Evolutionary conservation across 2,329 filamentous ascomycete genomes (phyloP).

Genomic region (Herpotrichia juniperi): DNA sequence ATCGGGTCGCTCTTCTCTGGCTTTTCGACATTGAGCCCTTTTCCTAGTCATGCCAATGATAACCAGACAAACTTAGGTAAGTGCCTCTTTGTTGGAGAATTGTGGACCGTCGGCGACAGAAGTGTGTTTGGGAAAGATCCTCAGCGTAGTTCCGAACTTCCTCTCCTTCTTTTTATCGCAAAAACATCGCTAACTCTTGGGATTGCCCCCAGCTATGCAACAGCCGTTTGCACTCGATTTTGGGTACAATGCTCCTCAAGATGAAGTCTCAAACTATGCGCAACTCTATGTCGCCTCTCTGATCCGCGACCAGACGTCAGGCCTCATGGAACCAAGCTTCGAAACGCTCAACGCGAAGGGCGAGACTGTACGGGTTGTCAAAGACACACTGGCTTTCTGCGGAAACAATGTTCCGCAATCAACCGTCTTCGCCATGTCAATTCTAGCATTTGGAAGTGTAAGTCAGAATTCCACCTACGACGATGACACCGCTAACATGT

Average conservation of each 20-base stretch:
- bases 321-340: conserved; percentile 18
- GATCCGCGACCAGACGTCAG: conserved; percentile 14
- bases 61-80: neutral
- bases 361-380: conserved; percentile 21
- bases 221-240: conserved; percentile 18
- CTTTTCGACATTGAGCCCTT: conserved; percentile 5
- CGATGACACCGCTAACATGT: conserved; percentile 2
- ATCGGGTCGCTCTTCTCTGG: conserved; percentile 11
- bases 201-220: neutral
- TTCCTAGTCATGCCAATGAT: neutral
- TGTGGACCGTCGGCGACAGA: neutral
- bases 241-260: conserved; percentile 12
- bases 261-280: conserved; percentile 16
- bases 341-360: conserved; percentile 24
- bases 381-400: conserved; percentile 17
- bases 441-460: conserved; percentile 26
- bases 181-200: neutral
- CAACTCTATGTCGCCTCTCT: conserved; percentile 17
- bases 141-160: neutral
- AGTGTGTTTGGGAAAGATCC: neutral
- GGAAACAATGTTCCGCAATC: conserved; percentile 23
- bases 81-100: neutral
- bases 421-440: conserved; percentile 20
- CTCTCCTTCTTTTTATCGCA: neutral
- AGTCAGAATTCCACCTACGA: neutral